Evolutionary conservation across 768 basidiomycete genomes (phyloP).

Genomic region (Lactifluus subvellereus): DNA sequence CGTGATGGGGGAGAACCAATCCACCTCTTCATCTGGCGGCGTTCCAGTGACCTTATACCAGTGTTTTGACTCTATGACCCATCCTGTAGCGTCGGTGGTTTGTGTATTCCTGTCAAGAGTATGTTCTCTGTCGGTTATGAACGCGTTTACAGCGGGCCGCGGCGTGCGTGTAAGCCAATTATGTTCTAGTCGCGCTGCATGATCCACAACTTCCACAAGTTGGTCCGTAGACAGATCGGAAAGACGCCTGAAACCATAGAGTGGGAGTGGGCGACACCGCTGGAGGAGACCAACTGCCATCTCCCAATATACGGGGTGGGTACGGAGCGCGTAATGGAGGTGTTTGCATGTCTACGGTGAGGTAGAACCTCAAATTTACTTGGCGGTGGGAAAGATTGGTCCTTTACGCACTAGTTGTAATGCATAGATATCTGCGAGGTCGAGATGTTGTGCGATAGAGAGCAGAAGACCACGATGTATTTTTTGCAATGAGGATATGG

Average conservation of each 20-base stretch:
- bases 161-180: constrained; percentile 60
- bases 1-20: constrained; percentile 74
- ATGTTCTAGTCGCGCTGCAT: constrained; percentile 53
- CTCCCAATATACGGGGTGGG: constrained; percentile 61
- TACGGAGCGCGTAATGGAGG: constrained; percentile 53
- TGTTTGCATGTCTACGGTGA: constrained; percentile 52
- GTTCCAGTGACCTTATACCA: constrained; percentile 70
- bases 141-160: constrained; percentile 38
- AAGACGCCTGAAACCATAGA: constrained; percentile 64
- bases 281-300: constrained; percentile 57
- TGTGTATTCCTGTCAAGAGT: not conserved
- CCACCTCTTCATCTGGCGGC: constrained; percentile 63
- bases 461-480: constrained; percentile 69
- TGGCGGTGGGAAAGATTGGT: too few species aligned
- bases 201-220: constrained; percentile 58
- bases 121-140: constrained; percentile 15
- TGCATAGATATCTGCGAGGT: constrained; percentile 53
- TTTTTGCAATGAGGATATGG: constrained; percentile 31
- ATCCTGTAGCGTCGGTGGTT: constrained; percentile 6
- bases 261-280: constrained; percentile 61
- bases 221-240: constrained; percentile 57
- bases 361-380: not conserved
- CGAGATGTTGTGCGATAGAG: constrained; percentile 58
- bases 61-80: constrained; percentile 30
- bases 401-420: constrained; percentile 53